Evolutionary conservation across 192 early-diverging fungal genomes (phyloP).

Genomic region (Ambispora gerdemannii): DNA sequence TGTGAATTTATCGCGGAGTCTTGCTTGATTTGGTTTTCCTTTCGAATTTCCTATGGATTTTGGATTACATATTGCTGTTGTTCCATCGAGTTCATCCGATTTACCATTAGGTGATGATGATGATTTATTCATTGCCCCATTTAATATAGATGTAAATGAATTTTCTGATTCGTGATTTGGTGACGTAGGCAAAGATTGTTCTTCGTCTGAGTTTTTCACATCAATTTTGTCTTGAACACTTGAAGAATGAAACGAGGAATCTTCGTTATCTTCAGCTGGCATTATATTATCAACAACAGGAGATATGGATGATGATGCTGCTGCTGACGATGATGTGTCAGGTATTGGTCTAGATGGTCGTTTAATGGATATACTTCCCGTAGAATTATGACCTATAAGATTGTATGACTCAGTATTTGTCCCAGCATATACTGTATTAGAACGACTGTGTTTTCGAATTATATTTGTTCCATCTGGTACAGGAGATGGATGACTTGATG

Average conservation of each 20-base stretch:
- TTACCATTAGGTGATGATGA: neutral
- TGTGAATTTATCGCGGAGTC: neutral
- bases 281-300: neutral
- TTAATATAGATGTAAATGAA: neutral
- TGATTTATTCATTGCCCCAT: neutral
- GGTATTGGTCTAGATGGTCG: conserved; percentile 26
- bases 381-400: neutral
- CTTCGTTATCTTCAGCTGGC: neutral
- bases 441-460: conserved; percentile 12
- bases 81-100: neutral
- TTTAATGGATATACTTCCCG: neutral
- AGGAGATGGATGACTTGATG: conserved; percentile 28
- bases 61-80: neutral
- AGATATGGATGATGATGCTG: neutral
- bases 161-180: neutral
- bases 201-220: neutral
- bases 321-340: conserved; percentile 16
- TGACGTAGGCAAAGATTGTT: conserved; percentile 1
- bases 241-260: neutral
- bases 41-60: conserved; percentile 3
- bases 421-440: conserved; percentile 22
- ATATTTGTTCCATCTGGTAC: conserved; percentile 12
- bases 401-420: neutral
- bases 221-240: neutral
- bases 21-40: neutral